Evolutionary conservation across 2,329 filamentous ascomycete genomes (phyloP).

Genomic region (Cladorrhinum sp.): DNA sequence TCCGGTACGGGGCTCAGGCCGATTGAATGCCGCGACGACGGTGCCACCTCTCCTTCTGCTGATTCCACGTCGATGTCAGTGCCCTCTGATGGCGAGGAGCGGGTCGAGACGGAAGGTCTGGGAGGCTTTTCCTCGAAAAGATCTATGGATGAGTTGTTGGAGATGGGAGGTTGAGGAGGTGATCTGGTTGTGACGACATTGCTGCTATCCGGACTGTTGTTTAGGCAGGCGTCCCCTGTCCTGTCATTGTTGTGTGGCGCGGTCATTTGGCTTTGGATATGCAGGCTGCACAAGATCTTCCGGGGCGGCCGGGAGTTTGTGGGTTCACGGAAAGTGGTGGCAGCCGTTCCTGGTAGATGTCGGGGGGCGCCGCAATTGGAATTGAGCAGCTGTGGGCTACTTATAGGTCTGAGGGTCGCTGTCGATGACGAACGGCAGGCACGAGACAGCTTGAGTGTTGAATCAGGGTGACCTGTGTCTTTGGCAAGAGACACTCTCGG

Average conservation of each 20-base stretch:
- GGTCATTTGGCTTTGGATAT: constrained; percentile 7
- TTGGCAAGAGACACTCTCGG: not conserved
- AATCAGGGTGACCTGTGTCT: not conserved
- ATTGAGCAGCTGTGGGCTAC: not conserved
- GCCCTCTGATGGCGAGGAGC: not conserved
- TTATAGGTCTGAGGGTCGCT: too few species aligned
- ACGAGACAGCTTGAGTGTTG: not conserved
- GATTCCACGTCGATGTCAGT: not conserved
- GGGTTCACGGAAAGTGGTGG: not conserved
- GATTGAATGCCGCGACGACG: constrained; percentile 2
- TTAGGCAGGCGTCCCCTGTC: constrained; percentile 5
- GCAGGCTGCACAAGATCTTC: not conserved
- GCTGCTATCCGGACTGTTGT: not conserved
- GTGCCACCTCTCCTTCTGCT: not conserved
- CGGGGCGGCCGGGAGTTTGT: not conserved
- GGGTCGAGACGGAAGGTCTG: not conserved
- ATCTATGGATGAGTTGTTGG: not conserved
- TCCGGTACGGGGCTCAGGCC: not conserved
- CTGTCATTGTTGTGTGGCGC: not conserved
- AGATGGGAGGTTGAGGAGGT: constrained; percentile 1
- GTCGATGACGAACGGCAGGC: not conserved
- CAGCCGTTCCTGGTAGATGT: not conserved
- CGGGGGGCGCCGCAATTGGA: not conserved
- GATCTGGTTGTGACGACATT: constrained; percentile 4
- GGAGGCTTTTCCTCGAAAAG: not conserved